Evolutionary conservation across 371 early-diverging fungal species (phyloP), one percentile per base, ranked within the genome.

Genomic region (Mycotypha africana): DNA sequence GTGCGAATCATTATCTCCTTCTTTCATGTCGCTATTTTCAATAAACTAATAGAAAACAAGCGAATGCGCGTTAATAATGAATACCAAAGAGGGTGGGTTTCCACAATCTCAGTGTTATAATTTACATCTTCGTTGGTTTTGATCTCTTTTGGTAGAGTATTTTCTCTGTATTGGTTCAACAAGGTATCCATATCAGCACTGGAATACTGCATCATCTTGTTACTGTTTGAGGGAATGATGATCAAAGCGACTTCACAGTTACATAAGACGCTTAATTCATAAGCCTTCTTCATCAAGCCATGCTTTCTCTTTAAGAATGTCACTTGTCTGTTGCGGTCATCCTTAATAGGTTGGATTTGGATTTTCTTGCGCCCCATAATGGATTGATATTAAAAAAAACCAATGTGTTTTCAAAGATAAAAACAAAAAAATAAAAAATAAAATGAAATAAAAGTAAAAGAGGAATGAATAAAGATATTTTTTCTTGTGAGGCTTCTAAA

Each of bases 231-330:
- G 34, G 62, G 62, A 55, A 86, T 86, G 74, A 95, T 92, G 53
- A 95, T 89, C 9, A 95, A 74, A 0, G 88, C 93, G 32, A 99
- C 90, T 61, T 99, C 95, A 67, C 95, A 92, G 57, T 91, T 93
- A 73, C 98, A 98, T 19, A 98, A 82, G 2, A 94, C 91, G 52
- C 85, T 85, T 17, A 99, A 84, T 67, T 98, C 99, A 75, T 92
- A 95, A 1, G 98, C 97, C 70, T 99, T 99, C 70, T 98, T 98
- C 90, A 99, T 93, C 43, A 99, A 76, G 11, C 99, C 99, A 48
- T 87, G 84, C 73, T 98, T 98, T 53, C 99, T 84, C 66, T 98
- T 98, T 44, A 89, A 78, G 71, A 98, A 98, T 8, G 98, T 53
- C 3, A 53, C 53, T 76, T 93, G 93, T 41, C 92, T 79, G 76